Base-by-base conservation (phyloP, 345 rosid genomes). In the Linum tenue region DNA sequence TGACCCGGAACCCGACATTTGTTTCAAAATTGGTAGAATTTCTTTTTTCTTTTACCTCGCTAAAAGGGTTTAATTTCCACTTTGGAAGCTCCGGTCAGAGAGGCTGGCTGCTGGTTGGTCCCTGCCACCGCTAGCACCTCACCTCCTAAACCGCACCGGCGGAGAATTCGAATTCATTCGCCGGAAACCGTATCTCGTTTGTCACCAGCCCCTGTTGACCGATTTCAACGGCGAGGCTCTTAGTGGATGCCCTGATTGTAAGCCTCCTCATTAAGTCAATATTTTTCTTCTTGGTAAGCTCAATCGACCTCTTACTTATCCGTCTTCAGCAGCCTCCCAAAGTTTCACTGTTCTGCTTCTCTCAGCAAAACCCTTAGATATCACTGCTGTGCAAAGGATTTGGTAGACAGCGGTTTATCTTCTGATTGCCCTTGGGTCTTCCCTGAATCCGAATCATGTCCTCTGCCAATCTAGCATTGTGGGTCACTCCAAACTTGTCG, bases 401-500 rank as follows among this genome's bases (percentile, higher is more conserved):
- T 48, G 53, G 53, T 51, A 0, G 40, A 42, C 7, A 39, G 40
- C 15, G 5, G 1, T 67, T 59, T 37, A 9, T 36, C 51, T 59
- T 53, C 2, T 15, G 57, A 37, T 64, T 56, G 37, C 48, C 15
- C 55, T 43, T 48, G n/a, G 63, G 67, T 55, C 8, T 42, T 56
- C 43, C 63, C 64, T 11, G 39, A n/a, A 5, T 1, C 15, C 50
- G 59, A 70, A 64, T 37, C 60, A 85, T 85, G 82, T 58, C 64
- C 71, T 77, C 56, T 58, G 72, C 74, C 57, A 74, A 56, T 81
- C 56, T 73, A 36, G 56, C 69, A 10, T 31, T 70, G n/a, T 72
- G 77, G 81, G 59, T 74, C 15, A 59, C 65, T 35, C 67, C 77
- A 64, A 77, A 59, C 15, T 65, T 74, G 59, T 65, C 82, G 51